Percentiles rank a stretch among this genome's conserved stretches.
phyloP scores from a whole-genome alignment of 305 asterid genomes.

The Fraxinus albicans region DNA sequence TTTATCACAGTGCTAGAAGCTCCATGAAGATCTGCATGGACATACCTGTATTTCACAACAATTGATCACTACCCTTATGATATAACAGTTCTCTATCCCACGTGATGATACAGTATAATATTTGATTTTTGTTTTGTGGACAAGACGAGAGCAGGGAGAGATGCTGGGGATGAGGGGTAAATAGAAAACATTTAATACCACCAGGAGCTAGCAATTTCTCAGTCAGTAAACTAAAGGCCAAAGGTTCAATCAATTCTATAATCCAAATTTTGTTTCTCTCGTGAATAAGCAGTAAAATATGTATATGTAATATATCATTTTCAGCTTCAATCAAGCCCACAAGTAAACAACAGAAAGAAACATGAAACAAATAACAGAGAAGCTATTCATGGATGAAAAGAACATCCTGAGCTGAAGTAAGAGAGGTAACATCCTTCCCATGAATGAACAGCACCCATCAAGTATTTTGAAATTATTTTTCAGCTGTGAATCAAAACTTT shows the following conservation, averaged over 20 bases:
- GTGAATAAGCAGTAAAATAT: background rate
- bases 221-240: slow-evolving; percentile 7
- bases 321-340: slow-evolving; percentile 8
- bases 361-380: slow-evolving; percentile 3
- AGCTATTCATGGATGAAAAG: slow-evolving; percentile 13
- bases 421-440: background rate
- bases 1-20: slow-evolving; percentile 97
- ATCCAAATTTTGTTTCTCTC: background rate
- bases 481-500: slow-evolving; percentile 5
- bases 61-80: background rate
- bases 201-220: background rate
- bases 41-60: slow-evolving; percentile 51
- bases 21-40: slow-evolving; percentile 97
- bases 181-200: slow-evolving; percentile 1
- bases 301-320: background rate
- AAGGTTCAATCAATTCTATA: slow-evolving; percentile 11
- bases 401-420: slow-evolving; percentile 7
- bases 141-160: background rate
- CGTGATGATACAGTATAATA: background rate
- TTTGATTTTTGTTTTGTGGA: background rate
- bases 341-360: slow-evolving; percentile 17
- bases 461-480: background rate
- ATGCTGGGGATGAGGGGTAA: background rate
- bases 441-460: background rate
- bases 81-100: background rate